Conservation (phyloP, 2,329 filamentous ascomycete species). For the Mollisia scopiformis region DNA sequence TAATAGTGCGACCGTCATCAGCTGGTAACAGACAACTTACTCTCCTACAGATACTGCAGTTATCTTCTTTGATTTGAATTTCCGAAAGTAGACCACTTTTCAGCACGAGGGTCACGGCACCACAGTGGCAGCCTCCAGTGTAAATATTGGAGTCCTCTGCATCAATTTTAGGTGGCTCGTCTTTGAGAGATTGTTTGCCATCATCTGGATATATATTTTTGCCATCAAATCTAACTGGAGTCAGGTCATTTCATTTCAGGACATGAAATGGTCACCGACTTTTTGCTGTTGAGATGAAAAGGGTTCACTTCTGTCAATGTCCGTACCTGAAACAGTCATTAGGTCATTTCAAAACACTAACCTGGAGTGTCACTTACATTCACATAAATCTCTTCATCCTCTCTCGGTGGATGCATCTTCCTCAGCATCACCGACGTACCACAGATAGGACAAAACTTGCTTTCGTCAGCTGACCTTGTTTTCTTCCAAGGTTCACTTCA, state of each 20-base stretch:
- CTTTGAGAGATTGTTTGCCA: neutral
- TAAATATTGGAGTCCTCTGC: neutral
- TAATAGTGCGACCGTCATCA: neutral
- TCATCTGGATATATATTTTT: neutral
- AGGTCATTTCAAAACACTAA: neutral
- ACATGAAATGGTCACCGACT: neutral
- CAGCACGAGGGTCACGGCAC: neutral
- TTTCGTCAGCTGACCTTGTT: neutral
- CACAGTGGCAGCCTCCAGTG: neutral
- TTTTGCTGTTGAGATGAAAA: neutral
- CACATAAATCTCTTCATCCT: neutral
- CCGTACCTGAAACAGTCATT: neutral
- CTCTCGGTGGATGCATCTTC: neutral
- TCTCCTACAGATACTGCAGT: slow-evolving; percentile 2
- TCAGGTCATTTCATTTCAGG: no score
- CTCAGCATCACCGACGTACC: slow-evolving; percentile 43
- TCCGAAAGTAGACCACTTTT: neutral
- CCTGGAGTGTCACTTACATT: no score
- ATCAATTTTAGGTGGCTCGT: neutral
- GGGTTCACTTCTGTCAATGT: neutral
- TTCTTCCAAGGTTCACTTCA: neutral
- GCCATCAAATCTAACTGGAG: neutral
- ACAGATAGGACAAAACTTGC: slow-evolving; percentile 54
- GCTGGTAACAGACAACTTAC: neutral
- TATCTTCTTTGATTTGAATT: neutral